Conservation (phyloP, 495 filamentous ascomycete species). For the Thermothielavioides terrestris region DNA sequence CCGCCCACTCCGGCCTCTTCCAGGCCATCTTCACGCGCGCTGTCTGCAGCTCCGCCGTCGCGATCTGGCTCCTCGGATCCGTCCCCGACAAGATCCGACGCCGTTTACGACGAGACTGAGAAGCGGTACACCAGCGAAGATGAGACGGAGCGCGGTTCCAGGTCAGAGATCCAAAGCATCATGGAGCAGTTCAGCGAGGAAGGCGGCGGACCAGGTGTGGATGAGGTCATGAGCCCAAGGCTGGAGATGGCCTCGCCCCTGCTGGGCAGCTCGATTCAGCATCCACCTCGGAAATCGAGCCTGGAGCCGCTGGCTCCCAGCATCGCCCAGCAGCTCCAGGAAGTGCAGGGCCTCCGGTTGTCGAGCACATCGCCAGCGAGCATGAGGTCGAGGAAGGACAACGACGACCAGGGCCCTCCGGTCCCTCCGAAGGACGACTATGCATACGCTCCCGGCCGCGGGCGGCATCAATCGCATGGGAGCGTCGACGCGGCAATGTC, state of each 20-base stretch:
- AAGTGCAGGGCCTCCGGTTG: conserved; percentile 37
- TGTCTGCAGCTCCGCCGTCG: conserved; percentile 33
- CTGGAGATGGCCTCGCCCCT: conserved; percentile 65
- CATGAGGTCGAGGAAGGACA: conserved; percentile 27
- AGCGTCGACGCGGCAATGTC: conserved; percentile 38
- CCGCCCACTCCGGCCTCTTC: conserved; percentile 49
- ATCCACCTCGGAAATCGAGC: conserved; percentile 78
- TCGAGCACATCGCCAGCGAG: conserved; percentile 32
- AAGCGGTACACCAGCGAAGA: conserved; percentile 45
- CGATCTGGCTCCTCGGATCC: conserved; percentile 31
- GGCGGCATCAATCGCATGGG: conserved; percentile 29
- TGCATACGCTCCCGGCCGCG: conserved; percentile 19
- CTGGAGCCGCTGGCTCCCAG: conserved; percentile 57
- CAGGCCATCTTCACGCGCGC: conserved; percentile 41
- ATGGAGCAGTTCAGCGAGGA: conserved; percentile 79
- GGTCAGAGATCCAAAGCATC: conserved; percentile 87
- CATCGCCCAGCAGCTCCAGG: conserved; percentile 37
- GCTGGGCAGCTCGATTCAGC: conserved; percentile 51
- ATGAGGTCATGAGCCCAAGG: conserved; percentile 76
- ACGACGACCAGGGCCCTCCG: conserved; percentile 40
- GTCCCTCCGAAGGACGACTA: conserved; percentile 45
- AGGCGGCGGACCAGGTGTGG: conserved; percentile 53
- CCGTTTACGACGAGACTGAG: conserved; percentile 46
- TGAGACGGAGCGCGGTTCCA: conserved; percentile 57
- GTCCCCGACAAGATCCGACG: conserved; percentile 52